Conservation (phyloP, 148 eudicot species). For the Fagopyrum tataricum region DNA sequence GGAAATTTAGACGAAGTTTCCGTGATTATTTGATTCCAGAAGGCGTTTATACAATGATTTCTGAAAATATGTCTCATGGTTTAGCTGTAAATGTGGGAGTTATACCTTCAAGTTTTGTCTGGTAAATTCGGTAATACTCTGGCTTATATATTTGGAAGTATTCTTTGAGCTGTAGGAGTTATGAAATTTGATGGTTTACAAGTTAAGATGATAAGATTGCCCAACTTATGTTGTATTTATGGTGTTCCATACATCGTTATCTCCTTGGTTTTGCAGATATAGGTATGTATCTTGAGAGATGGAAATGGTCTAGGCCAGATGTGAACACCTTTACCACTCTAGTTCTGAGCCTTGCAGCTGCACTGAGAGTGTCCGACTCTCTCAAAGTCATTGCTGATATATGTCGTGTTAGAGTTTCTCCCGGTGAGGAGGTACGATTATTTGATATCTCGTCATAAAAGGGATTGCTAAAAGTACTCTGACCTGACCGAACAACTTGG, state of each 20-base stretch:
- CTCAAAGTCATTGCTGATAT: conserved; percentile 57
- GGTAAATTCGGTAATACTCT: not conserved
- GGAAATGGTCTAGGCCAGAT: conserved; percentile 97
- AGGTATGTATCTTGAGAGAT: conserved; percentile 39
- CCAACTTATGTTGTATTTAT: not conserved
- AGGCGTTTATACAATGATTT: not conserved
- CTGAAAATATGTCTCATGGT: not conserved
- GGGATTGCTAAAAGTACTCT: not conserved
- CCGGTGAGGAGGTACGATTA: conserved; percentile 65
- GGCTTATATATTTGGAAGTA: too few species aligned
- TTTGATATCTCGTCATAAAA: not conserved
- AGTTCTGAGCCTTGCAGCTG: conserved; percentile 71
- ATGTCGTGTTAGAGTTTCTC: conserved; percentile 79
- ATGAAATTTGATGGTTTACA: not conserved
- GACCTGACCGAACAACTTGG: not conserved
- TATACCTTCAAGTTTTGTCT: not conserved
- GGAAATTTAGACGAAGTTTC: not conserved
- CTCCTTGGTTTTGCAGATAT: conserved; percentile 31
- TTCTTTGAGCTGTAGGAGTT: too few species aligned
- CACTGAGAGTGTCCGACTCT: conserved; percentile 79
- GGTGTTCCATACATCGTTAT: not conserved
- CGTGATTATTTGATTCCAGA: not conserved
- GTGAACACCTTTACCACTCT: conserved; percentile 48
- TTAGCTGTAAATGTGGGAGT: not conserved
- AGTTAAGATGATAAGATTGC: not conserved